phyloP scores from a whole-genome alignment of 2,329 filamentous ascomycete genomes.

The Fusarium aywerte region DNA sequence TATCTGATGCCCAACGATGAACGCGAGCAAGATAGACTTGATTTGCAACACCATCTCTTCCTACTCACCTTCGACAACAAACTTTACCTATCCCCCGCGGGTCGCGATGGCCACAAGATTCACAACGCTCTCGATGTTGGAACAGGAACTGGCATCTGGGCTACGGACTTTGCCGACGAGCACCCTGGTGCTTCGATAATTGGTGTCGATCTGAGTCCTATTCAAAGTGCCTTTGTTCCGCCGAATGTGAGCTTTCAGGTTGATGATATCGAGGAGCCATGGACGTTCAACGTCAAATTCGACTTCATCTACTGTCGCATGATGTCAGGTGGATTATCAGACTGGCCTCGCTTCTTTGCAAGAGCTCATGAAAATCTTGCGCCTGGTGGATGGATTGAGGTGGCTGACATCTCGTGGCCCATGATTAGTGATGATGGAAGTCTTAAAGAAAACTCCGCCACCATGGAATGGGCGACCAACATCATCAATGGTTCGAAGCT shows the following conservation, averaged over 20 bases:
- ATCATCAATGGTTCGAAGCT: too few relatives aligned
- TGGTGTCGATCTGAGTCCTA: conserved; percentile 42
- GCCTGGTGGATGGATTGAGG: too few relatives aligned
- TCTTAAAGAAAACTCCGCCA: too few relatives aligned
- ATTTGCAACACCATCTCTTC: conserved; percentile 43
- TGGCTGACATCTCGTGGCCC: too few relatives aligned
- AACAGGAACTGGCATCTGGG: conserved; percentile 47
- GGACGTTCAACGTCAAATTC: too few relatives aligned
- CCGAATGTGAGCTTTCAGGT: conserved; percentile 44
- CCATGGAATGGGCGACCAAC: too few relatives aligned
- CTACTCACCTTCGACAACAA: conserved; percentile 44
- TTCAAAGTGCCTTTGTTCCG: conserved; percentile 37
- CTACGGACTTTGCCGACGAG: conserved; percentile 44
- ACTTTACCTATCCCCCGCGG: conserved; percentile 37
- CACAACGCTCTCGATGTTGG: conserved; percentile 44
- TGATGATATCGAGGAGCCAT: too few relatives aligned
- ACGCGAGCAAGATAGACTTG: conserved; percentile 36
- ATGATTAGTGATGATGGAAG: too few relatives aligned
- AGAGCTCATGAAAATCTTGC: too few relatives aligned
- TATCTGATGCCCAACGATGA: conserved; percentile 36
- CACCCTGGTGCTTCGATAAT: conserved; percentile 31
- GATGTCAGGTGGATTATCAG: too few relatives aligned
- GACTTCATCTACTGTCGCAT: too few relatives aligned
- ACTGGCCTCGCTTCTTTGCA: too few relatives aligned
- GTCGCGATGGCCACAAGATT: conserved; percentile 15